Evolutionary conservation across 202 grass and related monocot species (phyloP).

Genomic region (Eragrostis tef): DNA sequence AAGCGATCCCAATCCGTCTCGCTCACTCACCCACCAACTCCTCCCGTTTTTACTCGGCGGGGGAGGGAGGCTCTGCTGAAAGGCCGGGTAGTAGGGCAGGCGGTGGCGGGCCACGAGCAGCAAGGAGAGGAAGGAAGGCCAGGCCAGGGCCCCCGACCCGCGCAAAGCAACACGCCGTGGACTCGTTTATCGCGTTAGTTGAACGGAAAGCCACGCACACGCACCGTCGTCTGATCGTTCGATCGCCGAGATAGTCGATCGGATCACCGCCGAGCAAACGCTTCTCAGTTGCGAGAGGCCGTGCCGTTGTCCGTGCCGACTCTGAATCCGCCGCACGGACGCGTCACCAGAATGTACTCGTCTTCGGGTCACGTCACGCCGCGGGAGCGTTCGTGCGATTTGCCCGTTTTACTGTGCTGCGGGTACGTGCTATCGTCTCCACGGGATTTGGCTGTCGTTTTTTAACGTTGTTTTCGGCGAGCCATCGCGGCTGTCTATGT

Average conservation of each 20-base stretch:
- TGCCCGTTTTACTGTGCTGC: too few species aligned
- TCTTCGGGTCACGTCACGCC: background rate
- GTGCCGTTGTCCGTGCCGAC: background rate
- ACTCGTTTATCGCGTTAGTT: conserved; percentile 49
- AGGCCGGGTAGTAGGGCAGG: conserved; percentile 28
- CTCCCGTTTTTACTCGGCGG: conserved; percentile 40
- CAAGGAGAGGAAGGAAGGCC: background rate
- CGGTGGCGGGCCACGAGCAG: conserved; percentile 7
- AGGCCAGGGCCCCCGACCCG: background rate
- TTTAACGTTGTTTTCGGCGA: too few species aligned
- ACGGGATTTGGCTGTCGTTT: too few species aligned
- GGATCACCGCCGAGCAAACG: too few species aligned
- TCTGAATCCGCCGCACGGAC: background rate
- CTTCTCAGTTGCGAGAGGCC: too few species aligned
- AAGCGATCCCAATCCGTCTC: conserved; percentile 22
- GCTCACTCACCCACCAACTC: conserved; percentile 49
- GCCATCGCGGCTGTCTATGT: too few species aligned
- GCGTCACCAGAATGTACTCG: too few species aligned
- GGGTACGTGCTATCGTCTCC: too few species aligned
- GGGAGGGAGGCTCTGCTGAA: too few species aligned
- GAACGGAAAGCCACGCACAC: background rate
- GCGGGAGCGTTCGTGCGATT: background rate
- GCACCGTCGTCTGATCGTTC: background rate
- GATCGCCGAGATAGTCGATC: too few species aligned
- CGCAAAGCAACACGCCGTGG: conserved; percentile 39